Conservation (phyloP, 2,329 filamentous ascomycete species). For the Nakataea oryzae region DNA sequence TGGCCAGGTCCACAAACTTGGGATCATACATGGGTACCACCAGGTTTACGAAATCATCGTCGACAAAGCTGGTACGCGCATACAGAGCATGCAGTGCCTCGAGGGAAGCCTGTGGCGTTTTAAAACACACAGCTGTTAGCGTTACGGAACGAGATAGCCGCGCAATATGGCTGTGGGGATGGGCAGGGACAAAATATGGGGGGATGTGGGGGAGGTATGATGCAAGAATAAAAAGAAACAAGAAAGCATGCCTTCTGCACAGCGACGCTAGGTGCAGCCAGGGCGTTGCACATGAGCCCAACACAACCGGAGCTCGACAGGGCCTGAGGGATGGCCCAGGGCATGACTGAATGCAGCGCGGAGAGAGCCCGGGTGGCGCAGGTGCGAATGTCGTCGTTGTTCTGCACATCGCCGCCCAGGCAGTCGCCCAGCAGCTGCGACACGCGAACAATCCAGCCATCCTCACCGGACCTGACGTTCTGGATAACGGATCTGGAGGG, state of each 20-base stretch:
- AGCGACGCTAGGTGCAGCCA: constrained; percentile 59
- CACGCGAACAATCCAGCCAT: constrained; percentile 80
- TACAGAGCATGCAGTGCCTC: constrained; percentile 81
- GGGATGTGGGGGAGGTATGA: background rate
- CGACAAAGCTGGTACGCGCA: constrained; percentile 60
- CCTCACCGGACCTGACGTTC: constrained; percentile 63
- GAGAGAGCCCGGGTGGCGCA: constrained; percentile 70
- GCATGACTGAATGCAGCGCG: constrained; percentile 67
- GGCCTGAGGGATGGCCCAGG: constrained; percentile 81
- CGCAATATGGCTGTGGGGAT: background rate
- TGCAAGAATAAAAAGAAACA: background rate
- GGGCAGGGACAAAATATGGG: background rate
- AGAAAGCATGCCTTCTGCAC: constrained; percentile 58
- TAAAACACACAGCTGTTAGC: background rate
- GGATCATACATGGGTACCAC: constrained; percentile 69
- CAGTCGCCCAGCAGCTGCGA: constrained; percentile 66
- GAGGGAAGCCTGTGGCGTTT: constrained; percentile 52
- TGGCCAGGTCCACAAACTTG: constrained; percentile 61
- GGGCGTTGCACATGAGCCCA: constrained; percentile 56
- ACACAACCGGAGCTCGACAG: constrained; percentile 63
- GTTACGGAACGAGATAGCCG: background rate
- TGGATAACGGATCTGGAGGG: constrained; percentile 59
- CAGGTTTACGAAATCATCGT: constrained; percentile 68
- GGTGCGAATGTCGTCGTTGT: constrained; percentile 54
- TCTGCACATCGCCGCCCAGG: constrained; percentile 52